phyloP scores from a whole-genome alignment of 768 basidiomycete species.

The Boletus insuetus region DNA sequence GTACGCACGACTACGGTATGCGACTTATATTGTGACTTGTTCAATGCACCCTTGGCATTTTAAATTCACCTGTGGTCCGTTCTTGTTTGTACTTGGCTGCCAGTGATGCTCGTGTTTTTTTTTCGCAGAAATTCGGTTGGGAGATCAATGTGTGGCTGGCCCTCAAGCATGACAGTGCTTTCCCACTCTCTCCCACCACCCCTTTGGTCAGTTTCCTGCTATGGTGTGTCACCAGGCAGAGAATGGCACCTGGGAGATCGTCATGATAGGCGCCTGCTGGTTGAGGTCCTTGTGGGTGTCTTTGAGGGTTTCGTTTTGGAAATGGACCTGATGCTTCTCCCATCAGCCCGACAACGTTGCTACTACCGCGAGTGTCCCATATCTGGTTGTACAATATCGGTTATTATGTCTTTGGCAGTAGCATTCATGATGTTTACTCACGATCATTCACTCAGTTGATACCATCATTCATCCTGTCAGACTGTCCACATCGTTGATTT shows the following conservation, averaged over 20 bases:
- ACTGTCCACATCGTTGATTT: slow-evolving; percentile 3
- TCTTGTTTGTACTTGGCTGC: too few relatives aligned
- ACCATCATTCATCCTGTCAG: background rate
- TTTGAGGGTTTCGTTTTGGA: background rate
- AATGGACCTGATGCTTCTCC: background rate
- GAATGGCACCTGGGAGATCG: background rate
- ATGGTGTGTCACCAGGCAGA: slow-evolving; percentile 2
- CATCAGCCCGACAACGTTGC: background rate
- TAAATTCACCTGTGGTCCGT: too few relatives aligned
- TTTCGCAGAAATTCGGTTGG: slow-evolving; percentile 10
- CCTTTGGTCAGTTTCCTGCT: background rate
- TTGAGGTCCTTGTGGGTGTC: background rate
- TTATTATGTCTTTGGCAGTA: background rate
- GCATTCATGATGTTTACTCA: background rate
- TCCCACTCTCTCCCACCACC: background rate
- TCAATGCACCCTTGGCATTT: background rate
- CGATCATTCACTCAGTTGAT: background rate
- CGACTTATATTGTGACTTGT: background rate
- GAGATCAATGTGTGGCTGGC: slow-evolving; percentile 1
- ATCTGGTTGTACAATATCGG: background rate
- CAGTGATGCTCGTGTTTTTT: background rate
- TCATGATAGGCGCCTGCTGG: background rate
- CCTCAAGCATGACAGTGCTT: background rate
- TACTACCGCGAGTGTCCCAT: background rate
- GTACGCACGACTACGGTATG: background rate